Base-by-base conservation (phyloP, 2,329 filamentous ascomycete genomes). In the Fonsecaea pugnacius region DNA sequence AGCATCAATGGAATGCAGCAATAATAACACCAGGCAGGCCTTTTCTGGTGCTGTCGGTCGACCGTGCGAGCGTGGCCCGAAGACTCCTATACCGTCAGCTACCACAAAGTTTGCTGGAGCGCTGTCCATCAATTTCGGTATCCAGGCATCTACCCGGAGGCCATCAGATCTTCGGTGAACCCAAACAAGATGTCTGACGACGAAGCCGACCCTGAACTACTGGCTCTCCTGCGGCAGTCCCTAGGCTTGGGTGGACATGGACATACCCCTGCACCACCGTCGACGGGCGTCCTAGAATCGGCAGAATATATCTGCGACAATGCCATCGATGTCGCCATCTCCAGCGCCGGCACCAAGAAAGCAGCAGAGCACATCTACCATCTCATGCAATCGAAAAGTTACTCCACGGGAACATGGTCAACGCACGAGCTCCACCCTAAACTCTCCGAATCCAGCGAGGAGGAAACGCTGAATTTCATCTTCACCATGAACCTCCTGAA, bases 401-500 rank as follows among this genome's bases (percentile, higher is more conserved):
- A 96, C 78, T 95, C 91, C 4, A 92, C 91, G 0, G 86, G 90
- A 66, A 90, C 87, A 8, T 99, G 95, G 95, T 87, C 91, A 14
- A 85, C 90, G 72, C 92, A 98, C 76, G 91, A 95, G 74, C 82
- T 99, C 43, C 95, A 99, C 73, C 95, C 95, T 1, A 54, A 66
- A 33, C 95, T 99, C 73, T 95, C 95, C 1, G 43, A 64, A 24
- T 73, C 85, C 48, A 92, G 92, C 73, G 89, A 96, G 73, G 90
- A 91, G 73, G 84, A 78, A 57, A 93, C 92, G 0, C 87, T 96
- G 24, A 89, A 91, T 68, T 98, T 99, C 75, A 94, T 99, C 72
- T 98, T 99, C 75, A 92, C 91, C 21, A 96, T 99, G 92, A 95
- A 99, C 75, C 77, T 99, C 32, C 80, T 99, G 57, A 99, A 99